Base-by-base conservation (phyloP, 768 basidiomycete species). In the Ramaria rubella region DNA sequence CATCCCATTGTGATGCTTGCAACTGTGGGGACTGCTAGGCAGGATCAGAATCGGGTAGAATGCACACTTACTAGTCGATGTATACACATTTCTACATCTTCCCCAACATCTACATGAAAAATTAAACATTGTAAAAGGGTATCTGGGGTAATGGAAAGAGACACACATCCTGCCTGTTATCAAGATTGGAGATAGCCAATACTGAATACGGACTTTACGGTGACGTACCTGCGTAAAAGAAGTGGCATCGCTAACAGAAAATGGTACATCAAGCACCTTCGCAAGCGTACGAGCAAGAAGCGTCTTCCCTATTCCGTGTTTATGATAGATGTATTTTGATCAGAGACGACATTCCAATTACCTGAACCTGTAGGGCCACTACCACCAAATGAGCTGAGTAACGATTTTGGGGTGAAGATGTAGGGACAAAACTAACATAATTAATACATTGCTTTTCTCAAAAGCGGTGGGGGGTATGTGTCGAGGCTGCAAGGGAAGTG, bases 381-480 rank as follows among this genome's bases (percentile, higher is more conserved):
- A 57, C 11, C 31, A 15, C 34, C 19, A 19, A 36, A 30, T 27
- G 42, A 7, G 23, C 60, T 33, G 61, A 58, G 19, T 8, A 21
- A 60, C 55, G 1, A 42, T 49, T 11, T 68, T 68, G 1, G 70
- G 69, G 1, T 14, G 36, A 29, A 68, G 68, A 26, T n/a, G n/a
- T n/a, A n/a, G n/a, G n/a, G n/a, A n/a, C n/a, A 69, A 70, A 33
- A 71, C 80, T 62, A 67, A 94, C 93, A 98, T 79, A 58, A 97
- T 85, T 42, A 98, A 73, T 3, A 97, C 90, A 66, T 98, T 98
- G 63, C 90, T 94, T 77, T 98, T 98, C 76, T 98, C 94, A 52
- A 95, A 90, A 24, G 82, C 46, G 8, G 63, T 66, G 21, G 86
- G 80, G 14, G 72, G 63, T 7, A 72, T 69, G 44, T 76, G 74